Conservation (phyloP, 257 asterid genomes). For the Penstemon davidsonii region DNA sequence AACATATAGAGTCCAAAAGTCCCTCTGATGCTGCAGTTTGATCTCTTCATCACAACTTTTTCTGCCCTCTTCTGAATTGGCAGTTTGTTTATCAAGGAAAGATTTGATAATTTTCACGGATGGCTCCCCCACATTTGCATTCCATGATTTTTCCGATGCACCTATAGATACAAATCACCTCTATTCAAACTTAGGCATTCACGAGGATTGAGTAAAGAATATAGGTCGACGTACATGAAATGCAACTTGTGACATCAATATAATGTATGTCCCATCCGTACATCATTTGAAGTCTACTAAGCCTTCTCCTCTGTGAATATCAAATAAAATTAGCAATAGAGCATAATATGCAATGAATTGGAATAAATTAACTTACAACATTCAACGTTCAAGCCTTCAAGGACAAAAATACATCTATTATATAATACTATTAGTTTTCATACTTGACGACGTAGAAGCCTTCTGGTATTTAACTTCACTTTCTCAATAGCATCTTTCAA, state of each 20-base stretch:
- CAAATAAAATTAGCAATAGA: constrained; percentile 13
- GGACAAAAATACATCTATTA: too few species aligned
- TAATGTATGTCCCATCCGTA: constrained; percentile 79
- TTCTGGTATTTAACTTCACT: constrained; percentile 77
- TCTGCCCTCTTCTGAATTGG: constrained; percentile 27
- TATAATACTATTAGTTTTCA: constrained; percentile 22
- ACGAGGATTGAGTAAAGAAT: constrained; percentile 7
- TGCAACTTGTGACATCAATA: constrained; percentile 65
- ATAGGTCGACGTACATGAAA: constrained; percentile 44
- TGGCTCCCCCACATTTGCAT: constrained; percentile 61
- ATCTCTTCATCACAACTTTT: constrained; percentile 24
- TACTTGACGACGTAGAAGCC: constrained; percentile 92
- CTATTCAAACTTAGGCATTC: constrained; percentile 11
- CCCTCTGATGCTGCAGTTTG: constrained; percentile 41
- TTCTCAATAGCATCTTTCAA: constrained; percentile 62
- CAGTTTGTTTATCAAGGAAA: constrained; percentile 42
- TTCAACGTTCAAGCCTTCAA: too few species aligned
- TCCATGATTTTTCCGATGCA: constrained; percentile 55
- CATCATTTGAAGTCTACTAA: constrained; percentile 63
- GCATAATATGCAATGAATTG: background rate
- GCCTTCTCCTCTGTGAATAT: constrained; percentile 67
- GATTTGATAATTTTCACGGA: constrained; percentile 50
- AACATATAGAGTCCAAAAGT: constrained; percentile 70
- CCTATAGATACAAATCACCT: constrained; percentile 33
- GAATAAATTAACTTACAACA: background rate